Conservation (phyloP, 352 stramenopile species). For the Pythium insidiosum region DNA sequence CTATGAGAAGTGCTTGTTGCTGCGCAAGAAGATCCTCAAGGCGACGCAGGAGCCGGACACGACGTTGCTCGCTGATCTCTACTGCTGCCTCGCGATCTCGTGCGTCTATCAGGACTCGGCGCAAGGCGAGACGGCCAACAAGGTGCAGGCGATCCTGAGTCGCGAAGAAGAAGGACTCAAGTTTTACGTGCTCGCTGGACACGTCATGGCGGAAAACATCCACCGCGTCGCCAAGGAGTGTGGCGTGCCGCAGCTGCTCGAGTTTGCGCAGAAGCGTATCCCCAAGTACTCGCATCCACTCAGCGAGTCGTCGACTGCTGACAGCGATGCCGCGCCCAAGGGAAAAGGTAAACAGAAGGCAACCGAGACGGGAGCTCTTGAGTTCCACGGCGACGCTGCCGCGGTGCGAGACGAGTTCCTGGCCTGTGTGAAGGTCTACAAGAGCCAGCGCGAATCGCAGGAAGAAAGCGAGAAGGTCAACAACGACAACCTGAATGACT, state of each 20-base stretch:
- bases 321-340: slow-evolving; percentile 19
- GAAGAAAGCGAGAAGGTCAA: slow-evolving; percentile 3
- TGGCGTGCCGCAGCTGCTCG: slow-evolving; percentile 23
- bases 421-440: slow-evolving; percentile 27
- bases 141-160: slow-evolving; percentile 19
- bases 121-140: slow-evolving; percentile 8
- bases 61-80: slow-evolving; percentile 71
- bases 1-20: slow-evolving; percentile 69
- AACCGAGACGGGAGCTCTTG: slow-evolving; percentile 18
- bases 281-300: slow-evolving; percentile 48
- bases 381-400: slow-evolving; percentile 41
- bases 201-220: slow-evolving; percentile 78
- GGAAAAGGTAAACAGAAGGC: slow-evolving; percentile 74
- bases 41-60: slow-evolving; percentile 58
- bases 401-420: slow-evolving; percentile 51
- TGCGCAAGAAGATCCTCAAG: slow-evolving; percentile 66
- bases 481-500: slow-evolving; percentile 17
- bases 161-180: slow-evolving; percentile 50
- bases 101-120: slow-evolving; percentile 69
- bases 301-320: no score
- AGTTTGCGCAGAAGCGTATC: slow-evolving; percentile 45
- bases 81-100: slow-evolving; percentile 78
- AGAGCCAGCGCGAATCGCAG: slow-evolving; percentile 18
- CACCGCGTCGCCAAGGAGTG: slow-evolving; percentile 43
- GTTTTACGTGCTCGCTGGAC: slow-evolving; percentile 77